phyloP scores from a whole-genome alignment of 2,329 filamentous ascomycete species.

The Grosmannia serpens region DNA sequence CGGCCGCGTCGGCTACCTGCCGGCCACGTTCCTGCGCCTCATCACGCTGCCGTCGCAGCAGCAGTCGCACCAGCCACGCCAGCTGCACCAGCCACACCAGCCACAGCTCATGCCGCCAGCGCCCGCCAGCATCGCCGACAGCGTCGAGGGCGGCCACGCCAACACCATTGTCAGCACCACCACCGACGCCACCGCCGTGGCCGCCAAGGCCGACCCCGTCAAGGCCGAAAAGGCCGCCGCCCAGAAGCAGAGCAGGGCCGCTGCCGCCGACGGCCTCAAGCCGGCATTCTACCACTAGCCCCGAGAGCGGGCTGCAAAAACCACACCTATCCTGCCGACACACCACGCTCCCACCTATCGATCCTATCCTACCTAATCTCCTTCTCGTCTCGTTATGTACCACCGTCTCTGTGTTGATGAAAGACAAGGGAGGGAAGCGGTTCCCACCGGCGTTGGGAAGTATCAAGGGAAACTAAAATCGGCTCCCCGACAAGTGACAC shows the following conservation, averaged over 20 bases:
- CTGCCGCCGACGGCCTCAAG: background rate
- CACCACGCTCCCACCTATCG: too few species aligned
- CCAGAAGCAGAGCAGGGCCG: conserved; percentile 5
- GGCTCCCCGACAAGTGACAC: too few species aligned
- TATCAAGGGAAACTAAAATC: too few species aligned
- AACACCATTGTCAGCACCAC: conserved; percentile 24
- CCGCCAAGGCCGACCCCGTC: conserved; percentile 6
- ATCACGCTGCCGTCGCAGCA: conserved; percentile 35
- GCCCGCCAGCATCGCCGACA: conserved; percentile 29
- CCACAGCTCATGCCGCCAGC: conserved; percentile 10
- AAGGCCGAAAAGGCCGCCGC: conserved; percentile 12
- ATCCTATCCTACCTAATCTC: background rate
- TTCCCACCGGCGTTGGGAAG: too few species aligned
- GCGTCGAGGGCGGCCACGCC: conserved; percentile 24
- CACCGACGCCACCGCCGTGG: background rate
- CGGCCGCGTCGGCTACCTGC: conserved; percentile 82
- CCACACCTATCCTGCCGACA: too few species aligned
- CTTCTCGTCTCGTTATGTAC: background rate
- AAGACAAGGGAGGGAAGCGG: too few species aligned
- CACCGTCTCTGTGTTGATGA: too few species aligned
- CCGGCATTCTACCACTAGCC: background rate
- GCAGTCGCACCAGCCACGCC: conserved; percentile 1
- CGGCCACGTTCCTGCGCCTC: conserved; percentile 80
- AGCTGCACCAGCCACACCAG: background rate
- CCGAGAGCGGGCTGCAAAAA: too few species aligned